A percentile compares a stretch with the other conserved stretches of the same genome.
Conservation (phyloP, 2,329 filamentous ascomycete species). For the Calonectria honghensis region DNA sequence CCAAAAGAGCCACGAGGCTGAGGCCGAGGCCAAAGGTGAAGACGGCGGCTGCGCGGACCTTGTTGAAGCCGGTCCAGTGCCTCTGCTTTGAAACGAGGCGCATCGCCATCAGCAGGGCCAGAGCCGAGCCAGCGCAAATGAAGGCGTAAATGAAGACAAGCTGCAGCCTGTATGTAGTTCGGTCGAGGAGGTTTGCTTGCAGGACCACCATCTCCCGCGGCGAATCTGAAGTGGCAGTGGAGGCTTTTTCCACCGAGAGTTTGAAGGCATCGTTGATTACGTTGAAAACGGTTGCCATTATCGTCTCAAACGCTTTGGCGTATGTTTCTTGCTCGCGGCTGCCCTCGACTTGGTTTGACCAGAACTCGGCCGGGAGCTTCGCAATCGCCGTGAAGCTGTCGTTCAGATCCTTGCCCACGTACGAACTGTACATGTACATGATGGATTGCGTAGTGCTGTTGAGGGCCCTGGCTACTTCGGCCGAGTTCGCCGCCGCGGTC, state of each 20-base stretch:
- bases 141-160: slow-evolving; percentile 32
- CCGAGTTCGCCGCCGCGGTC: background rate
- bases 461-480: background rate
- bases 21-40: slow-evolving; percentile 26
- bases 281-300: slow-evolving; percentile 5
- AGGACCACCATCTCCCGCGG: background rate
- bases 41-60: slow-evolving; percentile 19
- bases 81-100: slow-evolving; percentile 24
- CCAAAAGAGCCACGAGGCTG: slow-evolving; percentile 8
- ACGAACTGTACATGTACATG: background rate
- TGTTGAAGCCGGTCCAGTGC: slow-evolving; percentile 33
- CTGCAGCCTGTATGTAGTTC: slow-evolving; percentile 6
- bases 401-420: background rate
- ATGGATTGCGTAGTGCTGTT: background rate
- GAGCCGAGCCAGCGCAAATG: slow-evolving; percentile 18
- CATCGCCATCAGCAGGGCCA: slow-evolving; percentile 33
- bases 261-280: slow-evolving; percentile 30
- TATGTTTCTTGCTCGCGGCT: background rate
- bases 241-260: slow-evolving; percentile 11
- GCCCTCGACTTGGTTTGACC: background rate
- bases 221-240: background rate
- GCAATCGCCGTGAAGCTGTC: background rate
- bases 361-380: background rate
- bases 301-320: background rate
- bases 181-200: background rate